Conservation (phyloP, 2,329 filamentous ascomycete species). For the Daldinia sp. region DNA sequence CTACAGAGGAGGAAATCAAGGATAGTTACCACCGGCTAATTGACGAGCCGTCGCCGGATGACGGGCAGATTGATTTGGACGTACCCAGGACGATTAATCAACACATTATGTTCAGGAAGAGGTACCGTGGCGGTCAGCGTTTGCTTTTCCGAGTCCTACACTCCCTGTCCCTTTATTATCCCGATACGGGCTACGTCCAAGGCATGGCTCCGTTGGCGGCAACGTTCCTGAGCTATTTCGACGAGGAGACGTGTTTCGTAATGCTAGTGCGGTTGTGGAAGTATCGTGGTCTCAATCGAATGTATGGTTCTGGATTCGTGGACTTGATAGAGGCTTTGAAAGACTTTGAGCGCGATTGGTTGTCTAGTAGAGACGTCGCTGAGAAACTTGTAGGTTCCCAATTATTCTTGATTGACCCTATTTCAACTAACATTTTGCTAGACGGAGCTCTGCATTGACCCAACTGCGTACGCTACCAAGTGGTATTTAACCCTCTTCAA, state of each 20-base stretch:
- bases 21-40: conserved; percentile 77
- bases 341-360: conserved; percentile 87
- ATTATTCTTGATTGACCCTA: neutral
- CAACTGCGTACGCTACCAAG: conserved; percentile 92
- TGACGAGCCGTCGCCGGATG: conserved; percentile 79
- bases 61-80: conserved; percentile 96
- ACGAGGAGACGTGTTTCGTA: conserved; percentile 92
- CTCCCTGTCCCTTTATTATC: conserved; percentile 88
- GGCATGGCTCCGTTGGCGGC: conserved; percentile 96
- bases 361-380: conserved; percentile 79
- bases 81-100: conserved; percentile 93
- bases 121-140: conserved; percentile 91
- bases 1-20: conserved; percentile 76
- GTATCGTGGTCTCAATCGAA: conserved; percentile 80
- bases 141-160: conserved; percentile 93
- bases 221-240: conserved; percentile 94
- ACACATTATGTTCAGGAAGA: conserved; percentile 95
- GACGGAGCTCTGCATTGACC: conserved; percentile 77
- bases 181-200: conserved; percentile 93
- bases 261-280: conserved; percentile 98
- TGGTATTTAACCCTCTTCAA: conserved; percentile 99
- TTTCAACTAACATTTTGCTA: conserved; percentile 15
- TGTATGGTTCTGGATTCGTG: conserved; percentile 85
- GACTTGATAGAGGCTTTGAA: conserved; percentile 86
- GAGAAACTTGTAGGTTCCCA: conserved; percentile 73